Percentiles rank a stretch among this genome's conserved stretches.
phyloP scores from a whole-genome alignment of 2,329 filamentous ascomycete species.

The Tolypocladium paradoxum region DNA sequence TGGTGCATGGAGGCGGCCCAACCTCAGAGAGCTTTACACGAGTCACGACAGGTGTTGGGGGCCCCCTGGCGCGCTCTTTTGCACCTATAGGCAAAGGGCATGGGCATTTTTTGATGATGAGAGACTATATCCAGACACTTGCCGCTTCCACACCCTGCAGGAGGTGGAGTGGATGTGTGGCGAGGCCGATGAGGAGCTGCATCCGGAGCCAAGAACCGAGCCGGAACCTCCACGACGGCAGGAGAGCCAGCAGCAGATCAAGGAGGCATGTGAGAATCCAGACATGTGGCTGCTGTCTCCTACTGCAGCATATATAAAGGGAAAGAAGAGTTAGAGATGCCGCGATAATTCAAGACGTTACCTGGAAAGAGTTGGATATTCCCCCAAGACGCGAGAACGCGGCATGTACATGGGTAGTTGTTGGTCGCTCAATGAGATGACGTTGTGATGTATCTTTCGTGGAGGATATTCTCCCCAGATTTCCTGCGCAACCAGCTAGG shows the following conservation, averaged over 20 bases:
- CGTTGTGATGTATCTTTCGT: too few species aligned
- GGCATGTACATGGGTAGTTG: too few species aligned
- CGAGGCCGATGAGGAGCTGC: neutral
- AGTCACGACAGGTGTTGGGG: too few species aligned
- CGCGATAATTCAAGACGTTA: too few species aligned
- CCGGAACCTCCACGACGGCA: neutral
- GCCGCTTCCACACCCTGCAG: neutral
- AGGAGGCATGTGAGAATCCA: neutral
- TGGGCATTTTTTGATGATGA: neutral
- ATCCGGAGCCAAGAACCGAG: neutral
- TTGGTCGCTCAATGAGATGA: neutral
- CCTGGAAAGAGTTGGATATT: too few species aligned
- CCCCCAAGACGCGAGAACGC: too few species aligned
- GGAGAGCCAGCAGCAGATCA: neutral
- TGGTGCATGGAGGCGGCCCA: too few species aligned
- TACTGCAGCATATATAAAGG: neutral
- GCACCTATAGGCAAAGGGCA: too few species aligned
- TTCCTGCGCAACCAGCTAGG: too few species aligned
- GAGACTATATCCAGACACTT: neutral
- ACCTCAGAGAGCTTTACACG: too few species aligned
- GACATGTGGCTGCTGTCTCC: neutral
- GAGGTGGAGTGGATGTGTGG: neutral
- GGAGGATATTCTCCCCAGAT: too few species aligned
- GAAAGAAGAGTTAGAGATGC: neutral
- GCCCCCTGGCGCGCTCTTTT: too few species aligned